A percentile compares a stretch with the other conserved stretches of the same genome.
Conservation (phyloP, 805 yeast genomes). For the Wickerhamomyces bovis region DNA sequence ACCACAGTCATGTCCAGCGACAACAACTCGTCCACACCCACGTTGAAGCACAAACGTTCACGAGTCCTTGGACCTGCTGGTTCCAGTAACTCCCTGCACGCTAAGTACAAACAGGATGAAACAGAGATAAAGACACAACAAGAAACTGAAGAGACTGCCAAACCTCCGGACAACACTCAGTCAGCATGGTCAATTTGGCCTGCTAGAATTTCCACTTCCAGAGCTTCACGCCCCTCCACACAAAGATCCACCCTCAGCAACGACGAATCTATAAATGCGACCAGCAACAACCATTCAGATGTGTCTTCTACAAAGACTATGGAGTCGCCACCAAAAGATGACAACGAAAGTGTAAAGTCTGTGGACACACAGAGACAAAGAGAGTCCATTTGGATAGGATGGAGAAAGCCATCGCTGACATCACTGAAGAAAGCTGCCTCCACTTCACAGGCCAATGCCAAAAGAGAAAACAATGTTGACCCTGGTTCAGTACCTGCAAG, state of each 20-base stretch:
- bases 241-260: not conserved
- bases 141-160: not conserved
- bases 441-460: slow-evolving; percentile 1
- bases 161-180: not conserved
- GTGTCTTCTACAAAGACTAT: not conserved
- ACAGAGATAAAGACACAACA: not conserved
- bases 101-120: not conserved
- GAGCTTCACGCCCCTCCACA: not conserved
- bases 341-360: not conserved
- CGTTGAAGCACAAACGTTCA: not conserved
- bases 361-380: not conserved
- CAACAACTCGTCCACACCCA: not conserved
- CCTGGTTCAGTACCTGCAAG: slow-evolving; percentile 23
- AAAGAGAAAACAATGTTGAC: slow-evolving; percentile 12
- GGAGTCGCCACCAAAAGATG: not conserved
- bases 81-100: not conserved
- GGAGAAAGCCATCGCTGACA: slow-evolving; percentile 21
- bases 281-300: not conserved
- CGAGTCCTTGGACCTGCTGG: not conserved
- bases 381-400: slow-evolving; percentile 16
- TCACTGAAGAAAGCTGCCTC: slow-evolving; percentile 14
- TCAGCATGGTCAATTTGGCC: slow-evolving; percentile 5
- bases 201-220: not conserved
- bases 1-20: not conserved
- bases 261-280: not conserved